phyloP scores from a whole-genome alignment of 2,329 filamentous ascomycete genomes.

The Talaromyces sp. region DNA sequence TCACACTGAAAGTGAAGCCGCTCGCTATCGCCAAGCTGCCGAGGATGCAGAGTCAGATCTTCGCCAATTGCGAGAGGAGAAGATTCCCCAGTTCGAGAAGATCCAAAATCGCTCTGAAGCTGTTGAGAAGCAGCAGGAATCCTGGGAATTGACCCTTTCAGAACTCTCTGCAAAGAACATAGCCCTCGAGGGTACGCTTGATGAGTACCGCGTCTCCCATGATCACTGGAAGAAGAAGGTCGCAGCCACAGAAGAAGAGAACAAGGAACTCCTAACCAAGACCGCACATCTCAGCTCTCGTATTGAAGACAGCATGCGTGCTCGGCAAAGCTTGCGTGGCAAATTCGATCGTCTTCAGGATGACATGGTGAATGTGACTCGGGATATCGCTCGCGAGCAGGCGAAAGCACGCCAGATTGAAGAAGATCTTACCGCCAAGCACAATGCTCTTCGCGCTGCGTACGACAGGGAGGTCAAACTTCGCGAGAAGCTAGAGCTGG shows the following conservation, averaged over 20 bases:
- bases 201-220: constrained; percentile 58
- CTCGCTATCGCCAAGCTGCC: constrained; percentile 41
- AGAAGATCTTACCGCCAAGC: constrained; percentile 49
- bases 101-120: constrained; percentile 62
- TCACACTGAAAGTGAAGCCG: constrained; percentile 55
- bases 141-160: constrained; percentile 46
- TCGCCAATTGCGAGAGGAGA: constrained; percentile 61
- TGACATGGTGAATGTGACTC: constrained; percentile 74
- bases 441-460: constrained; percentile 50
- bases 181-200: constrained; percentile 54
- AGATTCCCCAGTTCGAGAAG: constrained; percentile 58
- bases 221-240: constrained; percentile 55
- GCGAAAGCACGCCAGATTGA: constrained; percentile 66
- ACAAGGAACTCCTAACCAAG: constrained; percentile 67
- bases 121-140: constrained; percentile 61
- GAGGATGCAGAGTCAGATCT: constrained; percentile 63
- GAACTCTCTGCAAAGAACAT: constrained; percentile 55
- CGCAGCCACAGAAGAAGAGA: constrained; percentile 53
- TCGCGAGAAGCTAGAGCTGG: constrained; percentile 54
- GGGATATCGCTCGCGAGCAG: constrained; percentile 77
- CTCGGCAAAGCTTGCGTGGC: constrained; percentile 74
- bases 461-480: constrained; percentile 65
- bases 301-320: constrained; percentile 76
- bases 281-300: constrained; percentile 70
- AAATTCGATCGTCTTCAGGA: constrained; percentile 83